Evolutionary conservation across 116 monocot species (phyloP).

Genomic region (Papilionanthe hybrid): DNA sequence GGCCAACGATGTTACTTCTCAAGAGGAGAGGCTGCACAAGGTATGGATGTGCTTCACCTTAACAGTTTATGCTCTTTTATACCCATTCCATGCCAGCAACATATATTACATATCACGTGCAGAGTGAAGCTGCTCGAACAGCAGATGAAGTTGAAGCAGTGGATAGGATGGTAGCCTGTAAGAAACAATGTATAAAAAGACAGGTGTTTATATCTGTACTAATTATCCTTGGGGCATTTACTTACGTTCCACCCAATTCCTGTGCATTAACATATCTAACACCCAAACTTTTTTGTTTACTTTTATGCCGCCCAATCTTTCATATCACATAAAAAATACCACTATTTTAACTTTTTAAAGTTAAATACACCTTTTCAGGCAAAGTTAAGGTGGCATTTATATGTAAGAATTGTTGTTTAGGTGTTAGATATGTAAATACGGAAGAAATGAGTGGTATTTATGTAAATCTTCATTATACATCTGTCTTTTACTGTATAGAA

Average conservation of each 20-base stretch:
- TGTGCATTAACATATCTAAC: too few relatives aligned
- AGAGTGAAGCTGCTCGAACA: conserved; percentile 77
- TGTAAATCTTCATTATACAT: too few relatives aligned
- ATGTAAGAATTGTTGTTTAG: too few relatives aligned
- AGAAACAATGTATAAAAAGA: conserved; percentile 85
- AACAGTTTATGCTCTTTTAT: neutral
- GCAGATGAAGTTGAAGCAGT: conserved; percentile 87
- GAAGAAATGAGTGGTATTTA: too few relatives aligned
- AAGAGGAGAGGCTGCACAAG: conserved; percentile 68
- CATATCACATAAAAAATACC: too few relatives aligned
- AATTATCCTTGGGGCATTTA: neutral
- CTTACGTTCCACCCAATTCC: too few relatives aligned
- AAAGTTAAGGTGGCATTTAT: too few relatives aligned
- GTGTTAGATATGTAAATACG: too few relatives aligned
- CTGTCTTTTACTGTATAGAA: neutral
- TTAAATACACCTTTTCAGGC: too few relatives aligned
- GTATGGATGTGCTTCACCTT: conserved; percentile 18
- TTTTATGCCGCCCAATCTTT: too few relatives aligned
- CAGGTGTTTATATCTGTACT: conserved; percentile 46
- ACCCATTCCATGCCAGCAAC: neutral
- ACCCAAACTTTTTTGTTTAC: too few relatives aligned
- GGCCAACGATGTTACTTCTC: conserved; percentile 53
- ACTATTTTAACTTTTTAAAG: too few relatives aligned
- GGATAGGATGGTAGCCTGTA: conserved; percentile 77
- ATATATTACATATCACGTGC: neutral